phyloP scores from a whole-genome alignment of 192 early-diverging fungal genomes.

The Coemansia sp. region DNA sequence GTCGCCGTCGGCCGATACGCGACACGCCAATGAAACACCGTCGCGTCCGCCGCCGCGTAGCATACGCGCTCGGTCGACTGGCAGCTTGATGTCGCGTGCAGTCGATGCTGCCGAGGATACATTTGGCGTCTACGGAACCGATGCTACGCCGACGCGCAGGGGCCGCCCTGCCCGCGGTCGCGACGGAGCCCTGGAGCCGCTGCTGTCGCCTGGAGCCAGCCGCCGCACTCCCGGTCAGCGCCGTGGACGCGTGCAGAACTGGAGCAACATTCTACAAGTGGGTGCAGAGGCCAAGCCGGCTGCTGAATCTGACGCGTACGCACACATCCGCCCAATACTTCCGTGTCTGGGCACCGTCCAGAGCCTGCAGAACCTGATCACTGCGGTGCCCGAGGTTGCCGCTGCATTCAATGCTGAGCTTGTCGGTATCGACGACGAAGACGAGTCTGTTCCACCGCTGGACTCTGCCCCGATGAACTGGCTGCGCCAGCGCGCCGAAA shows the following conservation, averaged over 20 bases:
- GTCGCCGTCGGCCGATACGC: slow-evolving; percentile 16
- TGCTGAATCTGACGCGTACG: not conserved
- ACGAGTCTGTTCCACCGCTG: slow-evolving; percentile 28
- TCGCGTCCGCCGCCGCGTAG: slow-evolving; percentile 14
- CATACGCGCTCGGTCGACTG: slow-evolving; percentile 19
- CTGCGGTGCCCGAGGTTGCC: slow-evolving; percentile 39
- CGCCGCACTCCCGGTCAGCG: slow-evolving; percentile 21
- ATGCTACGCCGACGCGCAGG: slow-evolving; percentile 19
- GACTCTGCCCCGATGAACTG: slow-evolving; percentile 31
- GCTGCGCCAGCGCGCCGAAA: slow-evolving; percentile 49
- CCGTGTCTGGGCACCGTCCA: slow-evolving; percentile 31
- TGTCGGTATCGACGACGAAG: slow-evolving; percentile 29
- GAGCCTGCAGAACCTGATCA: slow-evolving; percentile 35
- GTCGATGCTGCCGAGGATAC: slow-evolving; percentile 9
- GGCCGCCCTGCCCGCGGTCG: slow-evolving; percentile 1
- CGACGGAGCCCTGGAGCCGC: not conserved
- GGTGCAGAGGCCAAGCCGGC: slow-evolving; percentile 28
- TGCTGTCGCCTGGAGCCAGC: not conserved
- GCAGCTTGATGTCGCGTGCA: slow-evolving; percentile 2
- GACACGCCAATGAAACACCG: slow-evolving; percentile 7
- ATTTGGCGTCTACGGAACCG: not conserved
- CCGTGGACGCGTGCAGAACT: slow-evolving; percentile 52
- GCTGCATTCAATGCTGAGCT: slow-evolving; percentile 50
- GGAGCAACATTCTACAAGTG: slow-evolving; percentile 39
- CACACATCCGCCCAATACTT: slow-evolving; percentile 42